Conservation (phyloP, 345 rosid species). For the Sisymbrium altissimum region DNA sequence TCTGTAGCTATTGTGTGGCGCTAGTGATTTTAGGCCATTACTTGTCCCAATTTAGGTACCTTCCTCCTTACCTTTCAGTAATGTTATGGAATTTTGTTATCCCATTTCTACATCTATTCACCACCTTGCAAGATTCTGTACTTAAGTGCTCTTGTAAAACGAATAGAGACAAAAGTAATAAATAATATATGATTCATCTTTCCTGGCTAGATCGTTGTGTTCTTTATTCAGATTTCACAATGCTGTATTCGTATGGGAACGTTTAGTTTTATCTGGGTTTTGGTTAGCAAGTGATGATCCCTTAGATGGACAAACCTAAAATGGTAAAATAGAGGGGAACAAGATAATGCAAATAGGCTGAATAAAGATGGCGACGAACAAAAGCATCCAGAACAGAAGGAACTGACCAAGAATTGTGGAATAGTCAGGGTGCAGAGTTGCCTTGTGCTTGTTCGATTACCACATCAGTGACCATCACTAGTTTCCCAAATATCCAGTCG, state of each 20-base stretch:
- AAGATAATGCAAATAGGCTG: too few relatives aligned
- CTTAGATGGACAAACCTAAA: not conserved
- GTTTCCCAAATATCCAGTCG: not conserved
- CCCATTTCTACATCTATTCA: slow-evolving; percentile 10
- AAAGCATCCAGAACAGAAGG: not conserved
- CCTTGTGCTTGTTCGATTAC: not conserved
- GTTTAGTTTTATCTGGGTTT: not conserved
- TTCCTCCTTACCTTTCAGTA: not conserved
- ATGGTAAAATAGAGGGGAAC: not conserved
- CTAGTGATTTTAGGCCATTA: slow-evolving; percentile 18
- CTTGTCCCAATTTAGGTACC: slow-evolving; percentile 9
- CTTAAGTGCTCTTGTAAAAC: slow-evolving; percentile 16
- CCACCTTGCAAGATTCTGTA: slow-evolving; percentile 19
- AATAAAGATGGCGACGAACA: not conserved
- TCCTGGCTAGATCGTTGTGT: slow-evolving; percentile 5
- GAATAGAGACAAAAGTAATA: not conserved
- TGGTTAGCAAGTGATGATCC: not conserved
- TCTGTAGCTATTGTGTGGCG: slow-evolving; percentile 19
- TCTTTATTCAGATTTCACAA: slow-evolving; percentile 1
- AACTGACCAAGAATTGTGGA: slow-evolving; percentile 8
- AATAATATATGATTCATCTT: slow-evolving; percentile 14
- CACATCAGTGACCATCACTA: not conserved
- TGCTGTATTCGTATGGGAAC: slow-evolving; percentile 1
- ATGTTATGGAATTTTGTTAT: not conserved
- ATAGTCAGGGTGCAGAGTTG: not conserved